Evolutionary conservation across 805 yeast genomes (phyloP), one percentile per base, ranked within the genome.

Genomic region (Myxozyma melibiosi): DNA sequence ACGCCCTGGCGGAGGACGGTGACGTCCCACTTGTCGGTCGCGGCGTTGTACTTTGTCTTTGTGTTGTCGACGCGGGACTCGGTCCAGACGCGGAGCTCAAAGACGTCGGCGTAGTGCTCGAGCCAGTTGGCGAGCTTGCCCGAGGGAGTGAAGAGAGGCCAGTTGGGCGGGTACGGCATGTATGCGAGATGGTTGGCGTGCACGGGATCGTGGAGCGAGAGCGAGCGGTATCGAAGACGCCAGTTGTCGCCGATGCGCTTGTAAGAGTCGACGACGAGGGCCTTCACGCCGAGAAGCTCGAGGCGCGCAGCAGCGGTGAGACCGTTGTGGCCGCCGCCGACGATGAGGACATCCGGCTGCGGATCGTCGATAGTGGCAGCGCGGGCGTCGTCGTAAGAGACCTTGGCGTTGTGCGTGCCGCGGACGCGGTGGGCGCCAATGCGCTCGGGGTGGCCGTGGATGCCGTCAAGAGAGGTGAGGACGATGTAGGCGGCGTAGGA

Each of bases 271-370:
- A 77, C 70, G 47, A 77, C 70, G 42, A 77, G 67, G 1, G 74
- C 65, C 44, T 72, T 71, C 38, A 76, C 68, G 4, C 81, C 80
- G 68, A 74, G 69, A 3, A 68, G 65, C 57, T 74, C 74, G 65
- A 77, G 66, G 45, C 78, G 66, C 0, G 80, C 79, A 31, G 80
- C 80, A 25, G 70, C 63, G 24, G 73, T 72, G 31, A 77, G 65
- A 3, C 80, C 80, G 55, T 74, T 73, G 65, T 77, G 81, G 16
- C 81, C 80, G 55, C 78, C 81, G 39, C 81, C 81, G 42, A 77
- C 75, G 57, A 77, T 68, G 34, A 77, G 67, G 18, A 76, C 80
- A 13, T 71, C 45, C 28, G 55, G 55, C 14, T 75, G 73, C 1
- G 56, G 54, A 30, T 57, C 35, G 7, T 53, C 58, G 14, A 54